Evolutionary conservation across 805 yeast genomes (phyloP).

Genomic region (Starmera dryadoides): DNA sequence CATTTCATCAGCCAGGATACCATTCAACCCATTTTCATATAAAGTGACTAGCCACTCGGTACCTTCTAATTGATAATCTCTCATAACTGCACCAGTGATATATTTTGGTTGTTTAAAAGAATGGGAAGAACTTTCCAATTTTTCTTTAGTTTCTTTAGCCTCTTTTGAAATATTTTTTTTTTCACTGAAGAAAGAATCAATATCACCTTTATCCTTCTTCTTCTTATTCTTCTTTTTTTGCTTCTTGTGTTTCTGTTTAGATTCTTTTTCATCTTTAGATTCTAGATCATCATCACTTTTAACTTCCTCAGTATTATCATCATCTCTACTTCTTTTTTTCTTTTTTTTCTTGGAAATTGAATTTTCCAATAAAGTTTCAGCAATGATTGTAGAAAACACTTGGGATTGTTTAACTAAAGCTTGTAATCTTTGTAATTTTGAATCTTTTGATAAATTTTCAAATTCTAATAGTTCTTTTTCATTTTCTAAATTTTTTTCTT

Average conservation of each 20-base stretch:
- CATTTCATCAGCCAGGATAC: conserved; percentile 96
- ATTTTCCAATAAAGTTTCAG: conserved; percentile 62
- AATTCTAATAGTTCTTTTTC: conserved; percentile 15
- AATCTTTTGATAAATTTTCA: conserved; percentile 40
- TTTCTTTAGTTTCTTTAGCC: conserved; percentile 16
- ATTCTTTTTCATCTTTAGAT: not conserved
- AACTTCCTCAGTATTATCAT: conserved; percentile 1
- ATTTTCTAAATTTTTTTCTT: conserved; percentile 1
- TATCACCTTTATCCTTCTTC: conserved; percentile 2
- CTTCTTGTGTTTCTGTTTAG: conserved; percentile 14
- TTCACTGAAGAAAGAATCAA: not conserved
- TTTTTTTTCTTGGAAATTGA: conserved; percentile 27
- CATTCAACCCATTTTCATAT: conserved; percentile 91
- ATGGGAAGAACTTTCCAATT: conserved; percentile 11
- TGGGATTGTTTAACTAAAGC: conserved; percentile 82
- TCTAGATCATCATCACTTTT: conserved; percentile 3
- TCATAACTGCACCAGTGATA: conserved; percentile 53
- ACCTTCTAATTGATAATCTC: conserved; percentile 84
- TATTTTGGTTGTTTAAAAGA: conserved; percentile 44
- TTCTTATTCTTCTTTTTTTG: conserved; percentile 18
- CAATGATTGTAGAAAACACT: conserved; percentile 77
- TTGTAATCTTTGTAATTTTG: conserved; percentile 59
- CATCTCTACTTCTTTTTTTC: conserved; percentile 8
- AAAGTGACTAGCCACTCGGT: conserved; percentile 84
- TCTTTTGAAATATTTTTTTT: conserved; percentile 6